Percentiles rank a stretch among this genome's conserved stretches.
Conservation (phyloP, 345 rosid species). For the Dipteronia dyeriana region DNA sequence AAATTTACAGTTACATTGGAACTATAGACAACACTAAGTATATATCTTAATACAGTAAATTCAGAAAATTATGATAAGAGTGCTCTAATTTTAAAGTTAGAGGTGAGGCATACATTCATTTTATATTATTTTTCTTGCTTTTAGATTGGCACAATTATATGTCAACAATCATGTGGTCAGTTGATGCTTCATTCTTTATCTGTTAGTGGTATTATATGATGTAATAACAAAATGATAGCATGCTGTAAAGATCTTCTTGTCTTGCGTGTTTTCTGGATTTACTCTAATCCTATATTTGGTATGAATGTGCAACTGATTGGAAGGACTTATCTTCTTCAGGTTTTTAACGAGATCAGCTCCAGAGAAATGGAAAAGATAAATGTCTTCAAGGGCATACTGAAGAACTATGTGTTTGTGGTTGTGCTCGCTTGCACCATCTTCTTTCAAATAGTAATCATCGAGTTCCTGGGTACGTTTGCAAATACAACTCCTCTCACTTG, state of each 20-base stretch:
- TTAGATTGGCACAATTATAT: not conserved
- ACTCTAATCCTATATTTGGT: slow-evolving; percentile 13
- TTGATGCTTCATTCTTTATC: not conserved
- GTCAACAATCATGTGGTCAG: not conserved
- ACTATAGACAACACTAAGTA: not conserved
- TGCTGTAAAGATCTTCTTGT: not conserved
- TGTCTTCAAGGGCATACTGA: slow-evolving; percentile 64
- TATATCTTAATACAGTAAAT: not conserved
- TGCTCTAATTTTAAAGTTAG: not conserved
- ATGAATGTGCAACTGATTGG: slow-evolving; percentile 11
- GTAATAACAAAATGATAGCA: not conserved
- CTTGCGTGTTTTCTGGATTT: not conserved
- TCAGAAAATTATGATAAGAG: not conserved
- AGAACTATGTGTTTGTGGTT: slow-evolving; percentile 59
- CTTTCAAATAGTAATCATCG: slow-evolving; percentile 68
- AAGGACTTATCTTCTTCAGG: slow-evolving; percentile 33
- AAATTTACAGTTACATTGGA: not conserved
- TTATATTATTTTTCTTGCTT: not conserved
- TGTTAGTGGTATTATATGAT: not conserved
- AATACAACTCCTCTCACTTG: slow-evolving; percentile 70
- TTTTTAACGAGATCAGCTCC: slow-evolving; percentile 77
- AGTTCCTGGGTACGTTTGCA: slow-evolving; percentile 68
- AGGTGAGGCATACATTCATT: slow-evolving; percentile 3
- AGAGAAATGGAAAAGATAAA: slow-evolving; percentile 80
- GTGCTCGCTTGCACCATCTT: slow-evolving; percentile 58